Base-by-base conservation (phyloP, 2,329 filamentous ascomycete species). In the Aspergillus puulaauensis region DNA sequence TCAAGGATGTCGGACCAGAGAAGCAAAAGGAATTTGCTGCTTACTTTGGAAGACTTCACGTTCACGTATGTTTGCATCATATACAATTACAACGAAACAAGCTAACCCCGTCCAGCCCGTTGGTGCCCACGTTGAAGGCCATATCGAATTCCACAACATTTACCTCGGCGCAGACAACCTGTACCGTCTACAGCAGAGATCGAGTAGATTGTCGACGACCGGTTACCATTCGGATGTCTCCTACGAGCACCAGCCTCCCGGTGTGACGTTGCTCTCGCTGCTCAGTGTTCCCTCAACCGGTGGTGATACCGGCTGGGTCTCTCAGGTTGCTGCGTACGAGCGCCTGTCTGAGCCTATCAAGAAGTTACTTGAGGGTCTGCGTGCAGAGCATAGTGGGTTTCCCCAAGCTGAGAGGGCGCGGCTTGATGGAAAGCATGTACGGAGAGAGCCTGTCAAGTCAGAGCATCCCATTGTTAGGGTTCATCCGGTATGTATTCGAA, bases 1-100 rank as follows among this genome's bases (percentile, higher is more conserved):
- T 88, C 21, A 54, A 51, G 40, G 73, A 76, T 46, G 64, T 88
- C 23, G 57, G 56, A 4, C 56, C 57, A 1, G 54, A 64, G 12
- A 39, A 58, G 41, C 61, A 64, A 35, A 76, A 78, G 23, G 67
- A 70, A 31, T 68, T 82, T 27, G 68, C 65, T 8, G 58, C 63
- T 24, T 70, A 69, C 39, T 72, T 71, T 56, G 70, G 70, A 9
- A 57, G 43, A 7, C 53, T 68, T 44, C 68, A 70, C 41, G 60
- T 68, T 37, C 65, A 69, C 17, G 54, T 55, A 50, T 4, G 47
- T 33, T 39, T 15, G 2, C 14, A 11, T 31, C 6, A n/a, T n/a
- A 37, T 14, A n/a, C 24, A 4, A 19, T 15, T 17, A 3, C n/a
- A 27, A 39, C 1, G 33, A 21, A 33, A 1, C 21, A 27, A 8